Evolutionary conservation across 1,284 basidiomycete species (phyloP).

Genomic region (Cerioporus squamosus): DNA sequence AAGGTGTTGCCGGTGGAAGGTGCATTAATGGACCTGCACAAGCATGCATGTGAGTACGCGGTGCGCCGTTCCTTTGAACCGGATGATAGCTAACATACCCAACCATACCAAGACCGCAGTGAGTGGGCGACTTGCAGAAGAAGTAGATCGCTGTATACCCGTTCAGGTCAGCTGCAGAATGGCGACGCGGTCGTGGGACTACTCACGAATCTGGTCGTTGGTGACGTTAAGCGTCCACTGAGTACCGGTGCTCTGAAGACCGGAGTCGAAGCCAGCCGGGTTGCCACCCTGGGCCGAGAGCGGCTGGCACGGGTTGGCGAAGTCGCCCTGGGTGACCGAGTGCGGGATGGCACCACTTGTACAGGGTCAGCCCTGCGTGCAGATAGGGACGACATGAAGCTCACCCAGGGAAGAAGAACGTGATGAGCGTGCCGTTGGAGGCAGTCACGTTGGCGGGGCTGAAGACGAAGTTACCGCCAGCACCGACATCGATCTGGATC

Average conservation of each 20-base stretch:
- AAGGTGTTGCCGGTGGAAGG: conserved; percentile 57
- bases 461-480: conserved; percentile 46
- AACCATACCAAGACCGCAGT: conserved; percentile 66
- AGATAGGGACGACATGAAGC: conserved; percentile 30
- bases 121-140: conserved; percentile 59
- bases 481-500: conserved; percentile 50
- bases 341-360: conserved; percentile 36
- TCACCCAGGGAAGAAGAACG: conserved; percentile 58
- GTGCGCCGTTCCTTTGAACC: too few relatives aligned
- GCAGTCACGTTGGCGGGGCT: conserved; percentile 53
- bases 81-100: conserved; percentile 35
- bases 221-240: conserved; percentile 56
- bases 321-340: conserved; percentile 60
- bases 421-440: conserved; percentile 49
- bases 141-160: conserved; percentile 58
- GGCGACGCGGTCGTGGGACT: background rate
- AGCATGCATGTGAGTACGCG: background rate
- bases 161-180: background rate
- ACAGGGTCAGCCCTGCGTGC: background rate
- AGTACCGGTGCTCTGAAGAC: conserved; percentile 38
- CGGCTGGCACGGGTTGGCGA: conserved; percentile 51
- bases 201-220: conserved; percentile 51
- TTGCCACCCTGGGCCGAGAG: conserved; percentile 42
- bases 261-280: conserved; percentile 55
- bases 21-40: conserved; percentile 59